Evolutionary conservation across 163 green algal genomes (phyloP).

Genomic region (Scenedesmus sp.): DNA sequence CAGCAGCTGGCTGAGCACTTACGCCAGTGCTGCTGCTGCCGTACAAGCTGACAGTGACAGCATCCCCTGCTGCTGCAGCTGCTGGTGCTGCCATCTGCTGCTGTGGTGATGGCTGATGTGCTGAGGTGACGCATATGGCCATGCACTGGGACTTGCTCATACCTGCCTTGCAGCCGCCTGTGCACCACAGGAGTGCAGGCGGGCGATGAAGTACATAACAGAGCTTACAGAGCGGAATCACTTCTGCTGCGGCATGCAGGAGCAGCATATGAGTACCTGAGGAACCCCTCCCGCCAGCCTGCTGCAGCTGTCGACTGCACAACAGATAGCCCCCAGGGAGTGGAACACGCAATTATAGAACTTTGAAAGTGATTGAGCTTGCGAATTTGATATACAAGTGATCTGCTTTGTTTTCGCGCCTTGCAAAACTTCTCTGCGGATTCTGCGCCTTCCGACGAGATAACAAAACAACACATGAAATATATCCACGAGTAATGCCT

Average conservation of each 20-base stretch:
- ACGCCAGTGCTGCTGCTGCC: background rate
- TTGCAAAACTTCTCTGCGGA: background rate
- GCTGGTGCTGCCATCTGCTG: background rate
- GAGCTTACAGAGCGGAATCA: background rate
- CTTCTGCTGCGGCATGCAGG: background rate
- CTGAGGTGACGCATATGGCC: background rate
- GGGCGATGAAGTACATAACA: background rate
- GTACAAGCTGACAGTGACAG: background rate
- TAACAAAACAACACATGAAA: background rate
- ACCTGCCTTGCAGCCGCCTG: background rate
- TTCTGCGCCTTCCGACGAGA: background rate
- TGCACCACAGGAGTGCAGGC: background rate
- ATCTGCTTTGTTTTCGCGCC: background rate
- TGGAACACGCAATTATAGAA: background rate
- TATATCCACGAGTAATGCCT: background rate
- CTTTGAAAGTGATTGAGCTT: background rate
- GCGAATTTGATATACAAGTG: background rate
- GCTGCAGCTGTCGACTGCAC: background rate
- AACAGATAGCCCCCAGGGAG: background rate
- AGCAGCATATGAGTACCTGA: background rate
- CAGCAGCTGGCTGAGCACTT: background rate
- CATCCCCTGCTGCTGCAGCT: background rate
- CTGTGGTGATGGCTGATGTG: background rate
- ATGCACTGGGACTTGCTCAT: background rate
- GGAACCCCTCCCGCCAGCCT: background rate